A percentile compares a stretch with the other conserved stretches of the same genome.
Conservation (phyloP, 805 yeast genomes). For the Kazachstania kunashirensis region DNA sequence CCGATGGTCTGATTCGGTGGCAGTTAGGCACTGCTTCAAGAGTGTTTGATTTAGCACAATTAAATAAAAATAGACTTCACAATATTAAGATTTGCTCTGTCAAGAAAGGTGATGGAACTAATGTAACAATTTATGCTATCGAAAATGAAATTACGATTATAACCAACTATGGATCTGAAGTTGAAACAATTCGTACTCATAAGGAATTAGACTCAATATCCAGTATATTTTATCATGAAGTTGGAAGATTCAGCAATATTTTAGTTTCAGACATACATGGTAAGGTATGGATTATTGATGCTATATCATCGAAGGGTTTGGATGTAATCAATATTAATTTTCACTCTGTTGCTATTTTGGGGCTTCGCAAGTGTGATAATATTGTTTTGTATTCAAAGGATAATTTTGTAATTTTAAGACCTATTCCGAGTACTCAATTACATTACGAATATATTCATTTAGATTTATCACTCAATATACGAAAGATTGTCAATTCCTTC, state of each 20-base stretch:
- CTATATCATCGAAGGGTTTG: background rate
- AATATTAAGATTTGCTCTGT: background rate
- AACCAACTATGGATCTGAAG: background rate
- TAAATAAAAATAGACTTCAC: too few relatives aligned
- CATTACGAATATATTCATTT: background rate
- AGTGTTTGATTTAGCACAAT: too few relatives aligned
- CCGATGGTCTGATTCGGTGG: background rate
- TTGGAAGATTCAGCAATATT: background rate
- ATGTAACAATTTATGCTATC: constrained; percentile 6
- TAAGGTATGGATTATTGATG: constrained; percentile 9
- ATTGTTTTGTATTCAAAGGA: constrained; percentile 3
- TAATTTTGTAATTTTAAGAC: background rate
- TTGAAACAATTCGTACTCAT: background rate
- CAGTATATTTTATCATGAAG: constrained; percentile 2
- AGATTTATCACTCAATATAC: background rate
- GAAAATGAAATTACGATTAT: constrained; percentile 7
- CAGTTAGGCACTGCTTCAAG: too few relatives aligned
- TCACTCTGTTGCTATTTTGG: constrained; percentile 5
- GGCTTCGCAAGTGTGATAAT: constrained; percentile 1
- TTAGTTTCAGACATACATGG: constrained; percentile 17
- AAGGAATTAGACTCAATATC: background rate
- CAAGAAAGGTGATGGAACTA: constrained; percentile 1
- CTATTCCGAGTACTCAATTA: background rate
- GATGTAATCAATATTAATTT: constrained; percentile 7
- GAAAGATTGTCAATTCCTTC: background rate